Conservation (phyloP, 2,329 filamentous ascomycete genomes). For the Akanthomyces lecanii region DNA sequence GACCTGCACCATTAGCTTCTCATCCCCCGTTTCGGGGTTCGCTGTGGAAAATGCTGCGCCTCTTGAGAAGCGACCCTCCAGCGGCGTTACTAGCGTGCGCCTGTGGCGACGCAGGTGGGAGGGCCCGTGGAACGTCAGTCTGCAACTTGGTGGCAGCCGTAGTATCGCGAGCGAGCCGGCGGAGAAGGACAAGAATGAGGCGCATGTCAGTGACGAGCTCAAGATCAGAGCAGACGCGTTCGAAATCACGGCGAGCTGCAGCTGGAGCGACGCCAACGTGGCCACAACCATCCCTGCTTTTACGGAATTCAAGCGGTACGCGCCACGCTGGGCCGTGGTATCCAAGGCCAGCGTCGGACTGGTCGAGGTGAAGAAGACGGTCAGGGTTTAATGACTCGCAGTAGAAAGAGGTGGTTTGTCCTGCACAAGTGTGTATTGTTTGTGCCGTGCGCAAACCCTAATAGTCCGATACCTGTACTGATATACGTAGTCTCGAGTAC, state of each 20-base stretch:
- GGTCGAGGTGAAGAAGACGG: constrained; percentile 73
- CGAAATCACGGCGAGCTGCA: constrained; percentile 66
- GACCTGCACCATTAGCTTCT: constrained; percentile 70
- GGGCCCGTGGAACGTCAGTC: constrained; percentile 64
- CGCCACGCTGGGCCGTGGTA: constrained; percentile 74
- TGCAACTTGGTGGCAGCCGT: constrained; percentile 24
- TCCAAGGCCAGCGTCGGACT: constrained; percentile 74
- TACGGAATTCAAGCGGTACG: constrained; percentile 71
- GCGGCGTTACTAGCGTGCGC: constrained; percentile 63
- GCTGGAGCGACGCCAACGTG: constrained; percentile 83
- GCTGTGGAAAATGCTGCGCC: constrained; percentile 55
- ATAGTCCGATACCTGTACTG: constrained; percentile 2
- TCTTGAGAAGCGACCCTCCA: constrained; percentile 57
- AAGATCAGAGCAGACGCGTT: constrained; percentile 31
- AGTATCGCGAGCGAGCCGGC: not conserved
- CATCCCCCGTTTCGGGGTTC: constrained; percentile 62
- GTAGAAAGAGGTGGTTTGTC: not conserved
- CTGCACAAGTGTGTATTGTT: not conserved
- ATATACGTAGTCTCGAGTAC: not conserved
- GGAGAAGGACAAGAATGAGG: not conserved
- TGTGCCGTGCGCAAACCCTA: not conserved
- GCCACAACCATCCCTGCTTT: constrained; percentile 72
- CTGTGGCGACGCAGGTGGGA: constrained; percentile 82
- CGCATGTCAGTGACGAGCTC: not conserved
- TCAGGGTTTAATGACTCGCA: constrained; percentile 43